Evolutionary conservation across 78 protist genomes (phyloP).

Genomic region (Isochrysis galbana): DNA sequence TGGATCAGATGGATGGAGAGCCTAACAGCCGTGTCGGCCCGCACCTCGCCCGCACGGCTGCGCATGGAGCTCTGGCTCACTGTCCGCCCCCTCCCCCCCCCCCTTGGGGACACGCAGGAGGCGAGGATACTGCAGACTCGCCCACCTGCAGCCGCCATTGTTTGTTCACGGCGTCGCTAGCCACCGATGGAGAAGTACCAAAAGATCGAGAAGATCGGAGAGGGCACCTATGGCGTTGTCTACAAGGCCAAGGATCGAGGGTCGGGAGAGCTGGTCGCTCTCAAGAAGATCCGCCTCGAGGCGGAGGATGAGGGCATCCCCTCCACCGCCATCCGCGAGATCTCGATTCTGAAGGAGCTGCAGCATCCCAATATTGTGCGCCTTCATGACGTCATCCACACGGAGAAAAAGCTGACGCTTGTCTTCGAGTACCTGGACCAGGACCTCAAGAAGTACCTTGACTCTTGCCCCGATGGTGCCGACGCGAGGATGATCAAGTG

Average conservation of each 20-base stretch:
- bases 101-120: too few relatives aligned
- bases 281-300: constrained; percentile 95
- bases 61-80: too few relatives aligned
- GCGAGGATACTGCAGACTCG: too few relatives aligned
- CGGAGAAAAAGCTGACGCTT: constrained; percentile 87
- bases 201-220: constrained; percentile 93
- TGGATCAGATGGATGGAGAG: too few relatives aligned
- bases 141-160: too few relatives aligned
- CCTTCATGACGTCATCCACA: constrained; percentile 92
- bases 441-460: constrained; percentile 93
- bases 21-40: too few relatives aligned
- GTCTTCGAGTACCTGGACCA: constrained; percentile 97
- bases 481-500: constrained; percentile 60
- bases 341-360: constrained; percentile 92
- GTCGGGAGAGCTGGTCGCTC: constrained; percentile 87
- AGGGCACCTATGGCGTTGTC: constrained; percentile 99
- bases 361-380: constrained; percentile 95
- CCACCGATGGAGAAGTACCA: constrained; percentile 68
- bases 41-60: too few relatives aligned
- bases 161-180: not conserved
- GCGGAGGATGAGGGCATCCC: constrained; percentile 99
- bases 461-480: constrained; percentile 36
- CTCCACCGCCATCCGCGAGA: constrained; percentile 95
- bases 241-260: constrained; percentile 86
- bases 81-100: too few relatives aligned